phyloP scores from a whole-genome alignment of 306 rosid genomes.

The Elaeagnus macrophylla region DNA sequence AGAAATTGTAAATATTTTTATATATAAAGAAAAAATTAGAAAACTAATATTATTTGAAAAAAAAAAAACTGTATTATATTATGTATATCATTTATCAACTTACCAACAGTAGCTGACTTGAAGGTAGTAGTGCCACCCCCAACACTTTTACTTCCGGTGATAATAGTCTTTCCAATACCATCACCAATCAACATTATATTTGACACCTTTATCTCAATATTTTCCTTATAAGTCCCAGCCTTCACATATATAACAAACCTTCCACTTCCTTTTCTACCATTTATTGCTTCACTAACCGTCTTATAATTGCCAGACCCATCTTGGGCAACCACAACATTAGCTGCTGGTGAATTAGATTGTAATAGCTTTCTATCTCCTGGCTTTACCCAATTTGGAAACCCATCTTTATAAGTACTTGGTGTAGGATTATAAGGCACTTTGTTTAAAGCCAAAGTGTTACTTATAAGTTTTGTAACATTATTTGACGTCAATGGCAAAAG shows the following conservation, averaged over 20 bases:
- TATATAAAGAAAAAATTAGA: too few relatives aligned
- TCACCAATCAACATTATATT: constrained; percentile 78
- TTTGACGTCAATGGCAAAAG: constrained; percentile 37
- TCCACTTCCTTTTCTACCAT: constrained; percentile 30
- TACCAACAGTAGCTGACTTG: constrained; percentile 79
- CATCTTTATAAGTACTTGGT: constrained; percentile 19
- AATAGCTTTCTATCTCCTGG: constrained; percentile 61
- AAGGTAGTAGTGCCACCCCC: constrained; percentile 83
- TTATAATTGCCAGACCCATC: constrained; percentile 68
- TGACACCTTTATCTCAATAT: constrained; percentile 37
- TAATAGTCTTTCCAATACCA: constrained; percentile 67
- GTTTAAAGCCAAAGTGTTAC: constrained; percentile 59
- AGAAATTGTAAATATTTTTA: too few relatives aligned
- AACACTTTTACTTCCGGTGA: constrained; percentile 83
- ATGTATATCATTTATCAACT: constrained; percentile 6
- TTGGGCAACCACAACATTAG: constrained; percentile 54
- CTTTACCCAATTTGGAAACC: constrained; percentile 65
- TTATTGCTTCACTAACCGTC: constrained; percentile 43
- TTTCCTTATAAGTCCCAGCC: constrained; percentile 61
- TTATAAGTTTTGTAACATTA: constrained; percentile 49
- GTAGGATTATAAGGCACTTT: constrained; percentile 12
- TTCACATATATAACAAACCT: constrained; percentile 76
- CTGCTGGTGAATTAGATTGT: constrained; percentile 51
- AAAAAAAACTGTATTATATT: background rate
- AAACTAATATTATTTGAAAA: background rate